A percentile compares a stretch with the other conserved stretches of the same genome.
These are phyloP conservation scores for Aspergillus carbonarius DNA, from an alignment of 2,329 filamentous ascomycete genomes.

Conservation along the genomic window DNA sequence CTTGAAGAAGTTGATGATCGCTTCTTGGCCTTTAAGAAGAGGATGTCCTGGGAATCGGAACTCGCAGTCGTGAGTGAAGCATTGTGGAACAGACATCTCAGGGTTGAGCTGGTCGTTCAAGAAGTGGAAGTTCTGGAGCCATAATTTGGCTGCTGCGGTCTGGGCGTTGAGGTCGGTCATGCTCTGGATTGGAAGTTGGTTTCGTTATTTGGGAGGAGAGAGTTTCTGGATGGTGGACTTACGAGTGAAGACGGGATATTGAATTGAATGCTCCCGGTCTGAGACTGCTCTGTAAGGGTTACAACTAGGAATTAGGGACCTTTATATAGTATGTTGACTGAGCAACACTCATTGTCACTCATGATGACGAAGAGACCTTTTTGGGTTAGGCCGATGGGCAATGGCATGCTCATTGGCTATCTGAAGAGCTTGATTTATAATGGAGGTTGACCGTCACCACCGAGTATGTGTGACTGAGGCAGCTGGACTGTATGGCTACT, in stretches of 20 bases:
- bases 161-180: neutral
- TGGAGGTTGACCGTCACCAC: neutral
- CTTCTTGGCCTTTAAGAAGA: neutral
- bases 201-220: too few relatives aligned
- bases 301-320: neutral
- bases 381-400: neutral
- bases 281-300: too few relatives aligned
- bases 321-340: neutral
- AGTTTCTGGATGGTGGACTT: neutral
- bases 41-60: neutral
- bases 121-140: slow-evolving; percentile 16
- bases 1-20: slow-evolving; percentile 1
- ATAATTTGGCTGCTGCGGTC: neutral
- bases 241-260: too few relatives aligned
- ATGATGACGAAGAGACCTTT: neutral
- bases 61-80: neutral
- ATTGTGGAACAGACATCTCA: neutral
- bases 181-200: neutral
- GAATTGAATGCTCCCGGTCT: too few relatives aligned
- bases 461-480: too few relatives aligned
- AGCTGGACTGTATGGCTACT: too few relatives aligned
- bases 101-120: neutral
- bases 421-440: neutral
- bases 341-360: neutral
- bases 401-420: neutral